A percentile compares a stretch with the other conserved stretches of the same genome.
phyloP scores from a whole-genome alignment of 2,329 filamentous ascomycete genomes.

The Knufia fluminis region DNA sequence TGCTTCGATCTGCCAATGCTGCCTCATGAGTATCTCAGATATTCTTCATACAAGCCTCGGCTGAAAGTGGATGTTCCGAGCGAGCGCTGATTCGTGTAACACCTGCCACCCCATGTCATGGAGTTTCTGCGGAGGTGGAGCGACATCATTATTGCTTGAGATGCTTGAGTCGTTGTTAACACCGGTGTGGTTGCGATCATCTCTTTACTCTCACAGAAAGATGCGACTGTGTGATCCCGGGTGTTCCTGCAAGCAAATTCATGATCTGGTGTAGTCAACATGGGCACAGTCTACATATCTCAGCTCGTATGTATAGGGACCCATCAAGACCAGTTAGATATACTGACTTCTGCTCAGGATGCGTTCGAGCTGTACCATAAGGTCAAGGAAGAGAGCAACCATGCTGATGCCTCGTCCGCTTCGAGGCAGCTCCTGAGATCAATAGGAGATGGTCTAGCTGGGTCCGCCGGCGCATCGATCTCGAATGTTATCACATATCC shows the following conservation, averaged over 20 bases:
- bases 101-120: not conserved
- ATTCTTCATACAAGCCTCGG: too few relatives aligned
- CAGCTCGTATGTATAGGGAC: constrained; percentile 3
- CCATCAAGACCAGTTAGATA: not conserved
- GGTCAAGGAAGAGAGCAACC: constrained; percentile 28
- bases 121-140: too few relatives aligned
- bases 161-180: too few relatives aligned
- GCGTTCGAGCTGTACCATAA: constrained; percentile 37
- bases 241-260: too few relatives aligned
- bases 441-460: constrained; percentile 71
- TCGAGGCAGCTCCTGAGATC: constrained; percentile 51
- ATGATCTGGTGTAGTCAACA: not conserved
- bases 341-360: constrained; percentile 25
- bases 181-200: not conserved
- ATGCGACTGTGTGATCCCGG: too few relatives aligned
- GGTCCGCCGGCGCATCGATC: constrained; percentile 66
- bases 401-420: constrained; percentile 25
- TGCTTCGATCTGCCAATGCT: too few relatives aligned
- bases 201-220: not conserved
- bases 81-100: not conserved
- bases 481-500: constrained; percentile 74
- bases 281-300: constrained; percentile 9
- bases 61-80: not conserved
- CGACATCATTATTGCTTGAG: not conserved
- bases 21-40: too few relatives aligned